Base-by-base conservation (phyloP, 169 alveolate genomes). In the Cryptosporidium andersoni region DNA sequence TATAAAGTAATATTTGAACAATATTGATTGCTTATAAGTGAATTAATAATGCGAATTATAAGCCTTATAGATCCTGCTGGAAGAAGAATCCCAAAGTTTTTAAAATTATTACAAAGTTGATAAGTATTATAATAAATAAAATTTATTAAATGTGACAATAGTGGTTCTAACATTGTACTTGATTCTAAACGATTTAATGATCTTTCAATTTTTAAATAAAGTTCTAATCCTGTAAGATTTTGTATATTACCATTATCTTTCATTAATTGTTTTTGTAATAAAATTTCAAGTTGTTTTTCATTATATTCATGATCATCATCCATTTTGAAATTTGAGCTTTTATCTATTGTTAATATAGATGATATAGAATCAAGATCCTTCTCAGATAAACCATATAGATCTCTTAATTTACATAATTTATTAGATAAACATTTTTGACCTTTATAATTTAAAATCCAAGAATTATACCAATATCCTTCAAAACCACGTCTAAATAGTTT, bases 381-480 rank as follows among this genome's bases (percentile, higher is more conserved):
- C 4, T 74, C 85, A 74, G 85, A 74, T 43, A 74, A 60, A n/a
- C 85, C 85, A 34, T 74, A 74, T 34, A 42, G 9, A 49, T 74
- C 47, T n/a, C 42, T n/a, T 8, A 58, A 43, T 9, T 45, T 25
- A 45, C 47, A 58, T 6, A 74, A 43, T 1, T 25, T 34, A 2
- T 12, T 34, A 47, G 85, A 64, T 34, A 36, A 60, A 4, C 65
- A 34, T 60, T 5, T 34, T 16, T 48, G 52, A 12, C 16, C 25
- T 4, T 60, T 39, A 12, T 40, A 40, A 58, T 12, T 58, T 4
- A 56, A 45, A 12, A 58, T 58, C 42, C 55, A 47, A 25, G 51
- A 74, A 11, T 43, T 58, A 74, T 58, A 58, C 11, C 34, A 42
- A 25, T 25, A 25, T 2, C 52, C 66, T 40, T 58, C 63, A 64